Base-by-base conservation (phyloP, 768 basidiomycete species). In the Roridomyces roridus region DNA sequence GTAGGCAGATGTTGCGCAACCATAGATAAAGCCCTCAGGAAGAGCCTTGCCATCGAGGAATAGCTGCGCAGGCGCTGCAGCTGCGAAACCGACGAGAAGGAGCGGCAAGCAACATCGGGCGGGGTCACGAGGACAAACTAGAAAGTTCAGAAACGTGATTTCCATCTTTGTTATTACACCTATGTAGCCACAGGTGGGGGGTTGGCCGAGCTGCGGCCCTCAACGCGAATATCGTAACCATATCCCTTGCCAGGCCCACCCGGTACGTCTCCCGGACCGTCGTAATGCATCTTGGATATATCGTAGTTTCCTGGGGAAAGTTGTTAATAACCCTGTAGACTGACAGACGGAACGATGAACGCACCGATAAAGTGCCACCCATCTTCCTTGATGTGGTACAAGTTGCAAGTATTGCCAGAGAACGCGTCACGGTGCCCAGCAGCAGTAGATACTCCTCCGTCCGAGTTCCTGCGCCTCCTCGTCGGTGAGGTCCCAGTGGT, bases 371-470 rank as follows among this genome's bases (percentile, higher is more conserved):
- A 98, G 62, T 88, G 81, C 97, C 97, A 99, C 6, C 96, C 96
- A 55, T 91, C 83, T 72, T 96, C 88, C 70, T 94, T 89, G 67
- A 99, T 92, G 58, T 97, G 95, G 71, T 93, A 99, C 35, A 99
- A 79, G 75, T 98, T 99, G 77, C 91, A 89, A 6, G 92, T 89
- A 77, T 99, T 99, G 46, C 94, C 94, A 6, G 95, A 96, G 79
- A 89, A 96, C 6, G 94, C 94, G 72, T 97, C 95, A 60, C 96
- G 89, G 73, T 98, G 97, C 59, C 94, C 93, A 47, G 97, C 97
- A 39, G 96, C 96, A n/a, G 65, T 96, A 94, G 70, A 99, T 98
- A 62, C 93, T 94, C 65, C 96, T 78, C 69, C 95, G 77, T 17
- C 91, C 97, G 23, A 98, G 86, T 67, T 98, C 97, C 69, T 94